A percentile compares a stretch with the other conserved stretches of the same genome.
These are phyloP conservation scores for Chlorophyllum brunneum DNA, from an alignment of 768 basidiomycete species.

Conservation along the genomic window DNA sequence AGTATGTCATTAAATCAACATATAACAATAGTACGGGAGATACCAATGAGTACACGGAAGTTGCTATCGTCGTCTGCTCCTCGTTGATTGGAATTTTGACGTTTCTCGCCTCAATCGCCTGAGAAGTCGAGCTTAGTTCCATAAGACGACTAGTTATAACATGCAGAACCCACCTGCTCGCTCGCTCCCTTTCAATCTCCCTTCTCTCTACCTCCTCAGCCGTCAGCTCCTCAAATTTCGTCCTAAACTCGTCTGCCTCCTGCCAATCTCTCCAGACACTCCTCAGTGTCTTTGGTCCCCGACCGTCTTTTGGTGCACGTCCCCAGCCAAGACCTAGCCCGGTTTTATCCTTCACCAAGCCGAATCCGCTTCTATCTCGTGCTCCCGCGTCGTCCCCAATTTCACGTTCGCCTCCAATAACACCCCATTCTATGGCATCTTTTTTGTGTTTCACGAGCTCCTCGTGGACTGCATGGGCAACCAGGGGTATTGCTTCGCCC, in stretches of 20 bases:
- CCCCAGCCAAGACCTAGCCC: slow-evolving; percentile 77
- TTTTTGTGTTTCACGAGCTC: slow-evolving; percentile 95
- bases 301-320: slow-evolving; percentile 69
- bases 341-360: slow-evolving; percentile 75
- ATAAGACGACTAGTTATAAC: neutral
- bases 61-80: slow-evolving; percentile 33
- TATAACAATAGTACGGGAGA: slow-evolving; percentile 6
- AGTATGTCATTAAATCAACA: neutral
- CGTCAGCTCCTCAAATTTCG: slow-evolving; percentile 80
- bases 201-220: slow-evolving; percentile 90
- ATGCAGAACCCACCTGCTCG: slow-evolving; percentile 48
- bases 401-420: slow-evolving; percentile 59
- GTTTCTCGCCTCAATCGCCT: slow-evolving; percentile 65
- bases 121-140: neutral
- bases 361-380: slow-evolving; percentile 47
- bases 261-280: slow-evolving; percentile 96
- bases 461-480: slow-evolving; percentile 92
- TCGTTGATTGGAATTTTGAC: slow-evolving; percentile 56
- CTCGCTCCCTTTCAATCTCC: slow-evolving; percentile 84
- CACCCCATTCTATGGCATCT: slow-evolving; percentile 92
- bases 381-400: slow-evolving; percentile 26
- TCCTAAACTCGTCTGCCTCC: slow-evolving; percentile 87
- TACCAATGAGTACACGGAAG: neutral
- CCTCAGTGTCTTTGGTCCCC: slow-evolving; percentile 76
- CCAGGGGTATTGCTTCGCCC: slow-evolving; percentile 83